Evolutionary conservation across 2,329 filamentous ascomycete genomes (phyloP).

Genomic region (Cyanodermella asteris): DNA sequence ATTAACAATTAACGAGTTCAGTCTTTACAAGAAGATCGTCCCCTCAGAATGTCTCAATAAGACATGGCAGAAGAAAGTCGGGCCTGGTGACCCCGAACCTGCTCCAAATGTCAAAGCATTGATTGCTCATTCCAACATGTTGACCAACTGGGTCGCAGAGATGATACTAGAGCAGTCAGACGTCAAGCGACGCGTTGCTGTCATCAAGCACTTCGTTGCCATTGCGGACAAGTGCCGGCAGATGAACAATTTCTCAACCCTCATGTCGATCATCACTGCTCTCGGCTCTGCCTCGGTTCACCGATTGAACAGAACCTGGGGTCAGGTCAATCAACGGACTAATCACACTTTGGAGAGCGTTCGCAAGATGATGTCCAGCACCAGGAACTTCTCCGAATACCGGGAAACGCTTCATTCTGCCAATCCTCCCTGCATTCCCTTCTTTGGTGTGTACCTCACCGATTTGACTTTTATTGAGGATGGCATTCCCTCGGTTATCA

Average conservation of each 20-base stretch:
- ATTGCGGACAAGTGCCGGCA: constrained; percentile 94
- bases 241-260: constrained; percentile 89
- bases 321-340: constrained; percentile 71
- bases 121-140: constrained; percentile 92
- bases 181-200: constrained; percentile 84
- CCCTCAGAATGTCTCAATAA: constrained; percentile 93
- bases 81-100: constrained; percentile 59
- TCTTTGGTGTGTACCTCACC: constrained; percentile 96
- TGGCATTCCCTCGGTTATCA: constrained; percentile 86
- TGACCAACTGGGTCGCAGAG: constrained; percentile 98
- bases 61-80: constrained; percentile 94
- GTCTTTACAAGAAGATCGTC: constrained; percentile 85
- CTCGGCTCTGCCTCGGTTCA: constrained; percentile 87
- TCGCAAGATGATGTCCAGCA: constrained; percentile 87
- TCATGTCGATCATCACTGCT: constrained; percentile 94
- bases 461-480: constrained; percentile 98
- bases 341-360: constrained; percentile 65
- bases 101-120: constrained; percentile 88
- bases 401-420: constrained; percentile 78
- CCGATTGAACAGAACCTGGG: constrained; percentile 82
- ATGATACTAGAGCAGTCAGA: constrained; percentile 94
- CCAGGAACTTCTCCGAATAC: constrained; percentile 96
- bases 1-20: constrained; percentile 88
- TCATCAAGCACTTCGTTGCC: constrained; percentile 94
- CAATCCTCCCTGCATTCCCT: constrained; percentile 92